Percentiles rank a stretch among this genome's conserved stretches.
These are phyloP conservation scores for Coemansia sp. DNA, from an alignment of 192 early-diverging fungal species.

Conservation along the genomic window DNA sequence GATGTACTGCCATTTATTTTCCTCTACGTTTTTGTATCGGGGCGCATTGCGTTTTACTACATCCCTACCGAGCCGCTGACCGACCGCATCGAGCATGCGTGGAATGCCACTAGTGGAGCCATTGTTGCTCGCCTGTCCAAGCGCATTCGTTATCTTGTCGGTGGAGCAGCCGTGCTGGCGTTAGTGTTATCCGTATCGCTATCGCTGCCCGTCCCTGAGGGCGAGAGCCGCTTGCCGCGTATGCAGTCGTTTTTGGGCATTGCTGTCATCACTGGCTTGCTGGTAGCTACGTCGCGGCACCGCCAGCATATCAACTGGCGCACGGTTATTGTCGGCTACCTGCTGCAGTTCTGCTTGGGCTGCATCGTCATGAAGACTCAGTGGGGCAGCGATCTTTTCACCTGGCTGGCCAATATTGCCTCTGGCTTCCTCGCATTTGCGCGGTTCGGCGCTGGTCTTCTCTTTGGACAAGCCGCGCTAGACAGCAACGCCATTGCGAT, in stretches of 20 bases:
- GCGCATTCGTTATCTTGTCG: conserved; percentile 29
- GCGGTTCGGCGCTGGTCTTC: conserved; percentile 61
- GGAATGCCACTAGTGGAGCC: neutral
- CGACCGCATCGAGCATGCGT: conserved; percentile 8
- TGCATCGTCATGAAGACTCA: conserved; percentile 74
- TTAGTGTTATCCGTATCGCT: conserved; percentile 56
- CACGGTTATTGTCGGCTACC: conserved; percentile 66
- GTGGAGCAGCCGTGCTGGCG: conserved; percentile 21
- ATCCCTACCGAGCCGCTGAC: conserved; percentile 23
- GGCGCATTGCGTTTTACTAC: conserved; percentile 50
- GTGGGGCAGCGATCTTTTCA: conserved; percentile 70
- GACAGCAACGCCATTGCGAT: conserved; percentile 62
- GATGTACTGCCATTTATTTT: conserved; percentile 48
- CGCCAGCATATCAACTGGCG: conserved; percentile 69
- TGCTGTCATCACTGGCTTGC: conserved; percentile 55
- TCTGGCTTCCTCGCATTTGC: conserved; percentile 68
- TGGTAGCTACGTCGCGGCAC: conserved; percentile 61
- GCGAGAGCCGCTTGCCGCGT: conserved; percentile 64
- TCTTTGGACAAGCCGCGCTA: conserved; percentile 53
- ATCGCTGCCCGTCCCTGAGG: conserved; percentile 39
- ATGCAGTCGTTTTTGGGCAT: conserved; percentile 75
- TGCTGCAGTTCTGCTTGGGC: conserved; percentile 76
- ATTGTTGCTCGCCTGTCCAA: conserved; percentile 26
- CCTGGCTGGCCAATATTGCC: conserved; percentile 62
- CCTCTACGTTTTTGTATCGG: conserved; percentile 55